These are phyloP conservation scores for maize (Zea mays) DNA, from an alignment of 176 grass and related monocot species.

Conservation along the genomic window DNA sequence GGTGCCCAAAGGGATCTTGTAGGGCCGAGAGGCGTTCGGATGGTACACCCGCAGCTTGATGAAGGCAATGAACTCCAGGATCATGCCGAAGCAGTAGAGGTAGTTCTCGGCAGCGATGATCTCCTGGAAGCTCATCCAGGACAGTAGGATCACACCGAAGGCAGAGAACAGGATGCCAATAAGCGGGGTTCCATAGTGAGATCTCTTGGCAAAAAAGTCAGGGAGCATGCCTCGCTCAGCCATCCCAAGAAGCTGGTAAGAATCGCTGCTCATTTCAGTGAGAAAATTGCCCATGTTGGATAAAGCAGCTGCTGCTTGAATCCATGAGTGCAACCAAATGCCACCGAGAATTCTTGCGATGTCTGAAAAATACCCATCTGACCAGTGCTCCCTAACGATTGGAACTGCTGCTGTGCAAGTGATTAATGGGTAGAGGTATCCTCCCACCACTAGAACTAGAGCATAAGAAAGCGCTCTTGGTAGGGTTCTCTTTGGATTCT, in stretches of 20 bases:
- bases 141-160: constrained; percentile 64
- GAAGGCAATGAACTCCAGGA: constrained; percentile 91
- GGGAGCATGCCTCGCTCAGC: constrained; percentile 80
- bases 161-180: constrained; percentile 84
- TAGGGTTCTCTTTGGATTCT: constrained; percentile 72
- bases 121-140: constrained; percentile 91
- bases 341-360: constrained; percentile 65
- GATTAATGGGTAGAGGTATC: constrained; percentile 81
- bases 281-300: constrained; percentile 96
- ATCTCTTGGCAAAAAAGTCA: constrained; percentile 65
- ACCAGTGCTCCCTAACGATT: constrained; percentile 63
- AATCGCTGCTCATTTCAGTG: constrained; percentile 90
- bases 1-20: constrained; percentile 67
- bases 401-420: constrained; percentile 71
- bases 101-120: constrained; percentile 82
- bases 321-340: constrained; percentile 68
- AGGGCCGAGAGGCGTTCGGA: constrained; percentile 54
- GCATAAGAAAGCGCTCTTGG: constrained; percentile 82
- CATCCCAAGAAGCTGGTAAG: constrained; percentile 86
- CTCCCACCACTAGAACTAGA: constrained; percentile 61
- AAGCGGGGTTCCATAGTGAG: constrained; percentile 59
- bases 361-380: constrained; percentile 78
- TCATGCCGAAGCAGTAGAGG: constrained; percentile 94
- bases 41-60: constrained; percentile 63
- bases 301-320: constrained; percentile 62